phyloP scores from a whole-genome alignment of 768 basidiomycete genomes.

The Pholiota microspora region DNA sequence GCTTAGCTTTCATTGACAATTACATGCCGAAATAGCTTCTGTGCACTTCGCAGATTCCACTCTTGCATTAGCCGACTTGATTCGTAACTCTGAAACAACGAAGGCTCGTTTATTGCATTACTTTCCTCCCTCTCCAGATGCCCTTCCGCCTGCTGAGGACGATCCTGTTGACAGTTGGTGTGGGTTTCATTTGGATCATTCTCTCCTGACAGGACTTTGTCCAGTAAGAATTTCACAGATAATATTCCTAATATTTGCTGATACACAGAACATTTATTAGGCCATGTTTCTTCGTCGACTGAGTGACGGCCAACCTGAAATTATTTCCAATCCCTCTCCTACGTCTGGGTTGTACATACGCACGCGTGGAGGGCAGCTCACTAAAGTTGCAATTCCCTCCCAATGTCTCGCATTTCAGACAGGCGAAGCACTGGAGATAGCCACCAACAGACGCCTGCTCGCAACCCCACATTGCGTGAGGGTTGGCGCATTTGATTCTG shows the following conservation, averaged over 20 bases:
- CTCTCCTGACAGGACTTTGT: constrained; percentile 88
- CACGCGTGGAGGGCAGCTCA: constrained; percentile 73
- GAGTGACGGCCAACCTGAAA: constrained; percentile 30
- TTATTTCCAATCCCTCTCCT: constrained; percentile 67
- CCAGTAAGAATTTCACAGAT: constrained; percentile 51
- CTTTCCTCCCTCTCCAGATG: constrained; percentile 65
- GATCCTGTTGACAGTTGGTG: constrained; percentile 87
- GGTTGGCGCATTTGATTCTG: constrained; percentile 50
- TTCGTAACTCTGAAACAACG: constrained; percentile 74
- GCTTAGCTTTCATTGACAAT: too few relatives aligned
- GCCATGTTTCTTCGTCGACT: constrained; percentile 78
- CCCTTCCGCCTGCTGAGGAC: constrained; percentile 40
- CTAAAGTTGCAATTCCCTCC: constrained; percentile 82
- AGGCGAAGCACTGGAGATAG: constrained; percentile 90
- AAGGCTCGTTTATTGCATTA: constrained; percentile 97
- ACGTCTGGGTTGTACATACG: constrained; percentile 89
- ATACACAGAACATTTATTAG: constrained; percentile 31
- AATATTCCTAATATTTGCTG: background rate
- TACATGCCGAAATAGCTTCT: constrained; percentile 50
- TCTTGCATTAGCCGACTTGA: constrained; percentile 68
- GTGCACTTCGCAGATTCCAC: constrained; percentile 64
- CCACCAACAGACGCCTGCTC: constrained; percentile 75
- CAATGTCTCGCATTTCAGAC: constrained; percentile 95
- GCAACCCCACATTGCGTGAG: constrained; percentile 96
- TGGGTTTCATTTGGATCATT: constrained; percentile 94